phyloP scores from a whole-genome alignment of 768 basidiomycete genomes.

The Auriscalpium microsporum region DNA sequence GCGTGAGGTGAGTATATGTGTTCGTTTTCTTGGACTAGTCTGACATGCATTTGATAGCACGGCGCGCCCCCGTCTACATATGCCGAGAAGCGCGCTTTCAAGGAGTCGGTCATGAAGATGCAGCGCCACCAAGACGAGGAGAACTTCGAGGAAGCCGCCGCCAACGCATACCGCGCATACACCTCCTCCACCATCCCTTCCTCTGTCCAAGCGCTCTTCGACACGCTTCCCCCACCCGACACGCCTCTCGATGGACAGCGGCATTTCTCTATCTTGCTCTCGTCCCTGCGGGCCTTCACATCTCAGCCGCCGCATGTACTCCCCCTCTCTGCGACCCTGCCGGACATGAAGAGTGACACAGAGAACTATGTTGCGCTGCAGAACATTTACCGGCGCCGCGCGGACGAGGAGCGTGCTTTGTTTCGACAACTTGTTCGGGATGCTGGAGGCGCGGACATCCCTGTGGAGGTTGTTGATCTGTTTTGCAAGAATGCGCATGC shows the following conservation, averaged over 20 bases:
- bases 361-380: slow-evolving; percentile 76
- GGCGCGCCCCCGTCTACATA: slow-evolving; percentile 47
- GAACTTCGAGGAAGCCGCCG: slow-evolving; percentile 92
- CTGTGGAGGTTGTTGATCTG: slow-evolving; percentile 49
- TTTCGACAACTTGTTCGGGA: slow-evolving; percentile 38
- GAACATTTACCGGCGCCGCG: slow-evolving; percentile 70
- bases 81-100: slow-evolving; percentile 73
- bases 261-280: slow-evolving; percentile 31
- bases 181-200: slow-evolving; percentile 38
- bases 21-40: not conserved
- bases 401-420: slow-evolving; percentile 57
- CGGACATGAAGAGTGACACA: slow-evolving; percentile 95
- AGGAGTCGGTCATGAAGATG: slow-evolving; percentile 50
- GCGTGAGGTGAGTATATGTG: slow-evolving; percentile 41
- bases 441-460: slow-evolving; percentile 37
- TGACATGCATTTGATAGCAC: slow-evolving; percentile 39
- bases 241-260: not conserved
- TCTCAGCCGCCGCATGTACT: slow-evolving; percentile 50
- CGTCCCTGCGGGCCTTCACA: slow-evolving; percentile 63
- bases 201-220: slow-evolving; percentile 11
- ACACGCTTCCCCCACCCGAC: not conserved
- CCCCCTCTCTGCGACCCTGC: slow-evolving; percentile 79
- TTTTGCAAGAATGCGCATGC: slow-evolving; percentile 81
- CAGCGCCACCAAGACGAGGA: slow-evolving; percentile 82
- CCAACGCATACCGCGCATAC: slow-evolving; percentile 81